Evolutionary conservation across 768 basidiomycete species (phyloP), one percentile per base, ranked within the genome.

Genomic region (Mycena capillaripes): DNA sequence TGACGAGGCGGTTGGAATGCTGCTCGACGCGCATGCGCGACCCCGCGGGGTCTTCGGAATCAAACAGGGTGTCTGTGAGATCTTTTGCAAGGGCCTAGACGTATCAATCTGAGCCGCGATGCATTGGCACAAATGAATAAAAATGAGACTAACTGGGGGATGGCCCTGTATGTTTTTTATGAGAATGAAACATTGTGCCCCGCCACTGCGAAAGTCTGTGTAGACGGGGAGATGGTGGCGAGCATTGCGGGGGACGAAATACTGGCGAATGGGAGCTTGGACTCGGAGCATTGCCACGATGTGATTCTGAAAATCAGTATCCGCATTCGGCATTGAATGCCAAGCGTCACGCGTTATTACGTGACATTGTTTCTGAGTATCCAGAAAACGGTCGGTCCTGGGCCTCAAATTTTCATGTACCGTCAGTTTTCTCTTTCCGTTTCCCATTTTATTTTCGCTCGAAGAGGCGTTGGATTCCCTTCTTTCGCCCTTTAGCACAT

Each of bases 161-260:
- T 89, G 86, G 23, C 94, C 94, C 69, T 94, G 86, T 11, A 95
- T 84, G 80, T 94, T 92, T 62, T 91, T 88, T 68, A 95, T 85
- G 53, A 88, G 85, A 52, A 92, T 81, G 38, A 88, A 82, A 71
- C 89, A 83, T 66, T 89, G 88, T 5, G 90, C 88, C 69, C 91
- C 88, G 34, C 82, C 89, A 79, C 92, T 93, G 72, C 92, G 90
- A 53, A 93, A 78, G 79, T 95, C 92, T 32, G 92, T 88, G 80
- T 94, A 94, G 29, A 95, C 92, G 52, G 94, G 93, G 34, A 95
- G 85, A 58, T 88, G 87, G 36, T 92, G 92, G 59, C 86, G 86
- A 55, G 88, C 80, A 80, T 93, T 95, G 71, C 94, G 89, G 25
- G 89, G 87, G 53, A 95, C 85, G 71, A 87, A 88, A 82, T 94